A percentile compares a stretch with the other conserved stretches of the same genome.
These are phyloP conservation scores for Diaporthe eres DNA, from an alignment of 2,329 filamentous ascomycete species.

Conservation along the genomic window DNA sequence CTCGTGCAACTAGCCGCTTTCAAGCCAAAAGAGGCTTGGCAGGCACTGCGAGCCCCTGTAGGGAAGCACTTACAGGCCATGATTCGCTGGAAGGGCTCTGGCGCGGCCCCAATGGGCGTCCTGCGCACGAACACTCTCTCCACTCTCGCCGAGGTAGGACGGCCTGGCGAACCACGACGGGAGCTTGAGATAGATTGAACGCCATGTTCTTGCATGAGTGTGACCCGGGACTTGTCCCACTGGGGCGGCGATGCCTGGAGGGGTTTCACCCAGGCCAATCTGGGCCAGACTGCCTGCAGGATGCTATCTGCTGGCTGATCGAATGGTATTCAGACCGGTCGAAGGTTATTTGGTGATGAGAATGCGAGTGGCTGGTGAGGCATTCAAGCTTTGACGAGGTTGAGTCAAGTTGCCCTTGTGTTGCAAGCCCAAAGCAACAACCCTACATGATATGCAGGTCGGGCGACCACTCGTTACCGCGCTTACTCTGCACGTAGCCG, in stretches of 20 bases:
- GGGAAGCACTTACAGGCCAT: conserved; percentile 14
- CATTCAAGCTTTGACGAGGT: conserved; percentile 1
- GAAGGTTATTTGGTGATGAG: not conserved
- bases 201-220: conserved; percentile 30
- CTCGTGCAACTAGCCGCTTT: conserved; percentile 38
- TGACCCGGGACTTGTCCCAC: conserved; percentile 27
- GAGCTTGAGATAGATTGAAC: conserved; percentile 37
- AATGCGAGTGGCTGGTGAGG: not conserved
- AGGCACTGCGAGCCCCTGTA: conserved; percentile 37
- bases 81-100: conserved; percentile 33
- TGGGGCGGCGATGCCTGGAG: conserved; percentile 19
- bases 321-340: conserved; percentile 4
- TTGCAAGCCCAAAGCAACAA: conserved; percentile 1
- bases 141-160: conserved; percentile 33
- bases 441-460: conserved; percentile 22
- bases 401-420: conserved; percentile 13
- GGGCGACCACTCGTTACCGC: conserved; percentile 10
- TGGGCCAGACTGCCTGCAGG: conserved; percentile 28
- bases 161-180: conserved; percentile 38
- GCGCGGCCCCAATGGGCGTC: conserved; percentile 40
- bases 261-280: conserved; percentile 13
- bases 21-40: conserved; percentile 38
- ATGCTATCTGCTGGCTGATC: conserved; percentile 7
- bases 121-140: conserved; percentile 31
- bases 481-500: conserved; percentile 23